Base-by-base conservation (phyloP, 352 stramenopile species). In the Phytophthora cactorum region DNA sequence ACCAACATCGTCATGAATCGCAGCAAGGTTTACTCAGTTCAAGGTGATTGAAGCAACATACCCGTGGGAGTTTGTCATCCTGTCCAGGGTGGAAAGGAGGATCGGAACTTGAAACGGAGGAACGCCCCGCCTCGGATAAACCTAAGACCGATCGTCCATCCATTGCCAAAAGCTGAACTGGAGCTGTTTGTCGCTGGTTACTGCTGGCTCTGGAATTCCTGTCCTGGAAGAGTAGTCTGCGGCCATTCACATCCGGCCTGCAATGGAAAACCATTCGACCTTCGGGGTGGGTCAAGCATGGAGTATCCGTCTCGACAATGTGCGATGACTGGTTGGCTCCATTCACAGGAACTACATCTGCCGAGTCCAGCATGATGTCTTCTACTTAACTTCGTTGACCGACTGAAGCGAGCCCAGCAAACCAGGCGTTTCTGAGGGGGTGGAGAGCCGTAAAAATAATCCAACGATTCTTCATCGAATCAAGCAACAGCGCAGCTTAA, bases 141-240 rank as follows among this genome's bases (percentile, higher is more conserved):
- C 83, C 83, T 28, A 91, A 70, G 14, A 81, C 70, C 1, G 70
- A 72, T 11, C 71, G 64, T 1, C 83, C 79, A 46, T 88, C 75
- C 44, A 84, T 56, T 2, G 66, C 70, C 31, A 91, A 28, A 32
- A 91, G 57, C 51, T 91, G 83, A 8, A 83, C 81, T 8, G 83
- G 83, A 17, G 47, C 44, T 41, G 52, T 10, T 64, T 59, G 66
- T 1, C 46, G 47, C 22, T 57, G 31, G 39, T 45, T 36, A 29
- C 10, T 46, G 14, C 22, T 47, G 11, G 41, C 27, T 11, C 28
- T 67, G 8, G 41, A 45, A 44, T 58, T 66, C n/a, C 53, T 60
- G 46, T 60, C 55, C 15, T 84, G 68, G 62, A 85, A 85, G 47
- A 85, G 73, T 34, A 86, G 36, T 22, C 75, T 68, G 1, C 71